These are phyloP conservation scores for Celoporthe dispersa DNA, from an alignment of 2,329 filamentous ascomycete species.

Conservation along the genomic window DNA sequence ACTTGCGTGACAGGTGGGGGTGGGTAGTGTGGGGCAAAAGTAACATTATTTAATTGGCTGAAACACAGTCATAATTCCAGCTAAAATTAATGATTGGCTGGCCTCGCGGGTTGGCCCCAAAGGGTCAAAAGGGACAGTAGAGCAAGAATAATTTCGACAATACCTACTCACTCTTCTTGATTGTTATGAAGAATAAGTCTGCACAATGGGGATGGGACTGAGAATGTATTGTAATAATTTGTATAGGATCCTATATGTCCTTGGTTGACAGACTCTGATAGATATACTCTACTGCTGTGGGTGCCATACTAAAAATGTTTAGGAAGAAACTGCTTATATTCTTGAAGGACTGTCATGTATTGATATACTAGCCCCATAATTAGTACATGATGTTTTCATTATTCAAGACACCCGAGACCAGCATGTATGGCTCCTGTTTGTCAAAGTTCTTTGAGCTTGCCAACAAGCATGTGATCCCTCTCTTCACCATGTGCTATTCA, in stretches of 20 bases:
- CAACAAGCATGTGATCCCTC: too few species aligned
- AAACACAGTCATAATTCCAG: not conserved
- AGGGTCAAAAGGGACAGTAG: too few species aligned
- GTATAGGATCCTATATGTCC: not conserved
- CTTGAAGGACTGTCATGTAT: too few species aligned
- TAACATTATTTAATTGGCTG: not conserved
- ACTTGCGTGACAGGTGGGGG: not conserved
- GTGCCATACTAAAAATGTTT: not conserved
- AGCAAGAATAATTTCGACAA: not conserved
- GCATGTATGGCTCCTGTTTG: too few species aligned
- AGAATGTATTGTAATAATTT: not conserved
- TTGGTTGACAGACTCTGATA: not conserved
- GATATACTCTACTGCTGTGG: not conserved
- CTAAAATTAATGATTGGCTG: not conserved
- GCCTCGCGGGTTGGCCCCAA: too few species aligned
- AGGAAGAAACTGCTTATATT: too few species aligned
- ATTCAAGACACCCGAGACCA: too few species aligned
- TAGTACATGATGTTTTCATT: too few species aligned
- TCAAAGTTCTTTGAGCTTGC: too few species aligned
- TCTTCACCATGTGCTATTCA: too few species aligned
- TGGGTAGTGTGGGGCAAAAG: not conserved
- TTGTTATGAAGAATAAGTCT: not conserved
- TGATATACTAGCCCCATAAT: too few species aligned
- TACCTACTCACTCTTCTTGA: not conserved
- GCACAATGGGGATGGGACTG: not conserved